Evolutionary conservation across 2,329 filamentous ascomycete genomes (phyloP), one percentile per base, ranked within the genome.

Genomic region (Xylaria sp.): DNA sequence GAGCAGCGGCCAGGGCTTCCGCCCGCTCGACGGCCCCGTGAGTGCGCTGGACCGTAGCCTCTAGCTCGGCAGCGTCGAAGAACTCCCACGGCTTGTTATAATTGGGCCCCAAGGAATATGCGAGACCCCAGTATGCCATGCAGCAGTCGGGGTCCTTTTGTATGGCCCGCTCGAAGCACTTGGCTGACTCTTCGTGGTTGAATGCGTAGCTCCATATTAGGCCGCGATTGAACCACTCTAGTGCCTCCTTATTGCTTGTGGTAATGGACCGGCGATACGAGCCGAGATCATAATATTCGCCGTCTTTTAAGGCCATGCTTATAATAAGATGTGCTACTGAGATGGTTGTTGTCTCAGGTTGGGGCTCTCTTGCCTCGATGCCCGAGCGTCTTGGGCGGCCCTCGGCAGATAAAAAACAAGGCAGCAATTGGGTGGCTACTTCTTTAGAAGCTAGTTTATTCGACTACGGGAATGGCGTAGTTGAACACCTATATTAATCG

Each of bases 51-150:
- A 91, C 81, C 0, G 84, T 86, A 0, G 75, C 78, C 12, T 82
- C 78, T 4, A 91, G 81, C 72, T 94, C 92, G 0, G 83, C 79
- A 0, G 84, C 80, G 63, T 91, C 90, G 72, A 94, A 93, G 28
- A 88, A 84, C 34, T 88, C 86, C 92, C 92, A 94, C 0, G 92
- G 89, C 75, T 94, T 93, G 81, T 94, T 88, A 78, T 90, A 90
- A 76, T 95, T 94, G 3, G 92, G 92, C 0, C 92, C 92, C 0
- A 92, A 81, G 1, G 90, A 84, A 76, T 92, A 94, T 0, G 92
- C 89, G 4, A 92, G 80, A 0, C 91, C 91, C 90, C 91, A 93
- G 74, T 91, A 86, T 2, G 88, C 90, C 83, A 92, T 88, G 37
- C 86, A 84, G 66, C 88, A 91, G 1, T 78, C 71, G 0, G 80